Evolutionary conservation across 495 filamentous ascomycete genomes (phyloP), one percentile per base, ranked within the genome.

Genomic region (Astrothelium macrocarpum): DNA sequence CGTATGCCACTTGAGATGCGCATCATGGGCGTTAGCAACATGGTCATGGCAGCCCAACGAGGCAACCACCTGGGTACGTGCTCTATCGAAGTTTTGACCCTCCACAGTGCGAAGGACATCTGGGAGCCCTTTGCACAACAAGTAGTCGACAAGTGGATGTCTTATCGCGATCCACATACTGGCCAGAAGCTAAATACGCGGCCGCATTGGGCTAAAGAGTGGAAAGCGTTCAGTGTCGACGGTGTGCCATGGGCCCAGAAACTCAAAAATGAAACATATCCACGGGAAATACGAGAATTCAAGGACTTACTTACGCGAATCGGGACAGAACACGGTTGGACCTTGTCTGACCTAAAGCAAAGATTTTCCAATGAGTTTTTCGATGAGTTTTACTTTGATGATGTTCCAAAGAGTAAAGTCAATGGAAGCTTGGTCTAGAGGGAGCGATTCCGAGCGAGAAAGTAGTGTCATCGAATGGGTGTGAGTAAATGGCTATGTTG

Each of bases 181-280:
- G 36, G 36, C 7, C 7, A 16, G 36, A 39, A 39, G 36, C 36
- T 39, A 7, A 76, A 79, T 45, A 73, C 77, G 23, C 64, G 81
- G 7, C 80, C 81, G 14, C 81, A 84, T 65, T 81, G 79, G 81
- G 81, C 81, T 0, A 84, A 84, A 69, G 79, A 83, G 63, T 82
- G 81, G 81, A 61, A 71, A 46, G 32, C 20, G 3, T 59, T 72
- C 68, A 71, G 26, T 71, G 70, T 67, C 59, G 59, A 63, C 49
- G 71, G 67, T 20, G 71, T 65, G 66, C 65, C 73, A 1, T 72
- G 73, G 67, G 62, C 68, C 1, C 62, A 76, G 59, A 76, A 78
- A 43, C 63, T 82, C 32, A 80, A 76, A 65, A 67, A 74, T 14
- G 72, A 73, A 0, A 77, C 74, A 3, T 82, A 81, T 59, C 76